Conservation (phyloP, 352 stramenopile genomes). For the Phytophthora palmivora region DNA sequence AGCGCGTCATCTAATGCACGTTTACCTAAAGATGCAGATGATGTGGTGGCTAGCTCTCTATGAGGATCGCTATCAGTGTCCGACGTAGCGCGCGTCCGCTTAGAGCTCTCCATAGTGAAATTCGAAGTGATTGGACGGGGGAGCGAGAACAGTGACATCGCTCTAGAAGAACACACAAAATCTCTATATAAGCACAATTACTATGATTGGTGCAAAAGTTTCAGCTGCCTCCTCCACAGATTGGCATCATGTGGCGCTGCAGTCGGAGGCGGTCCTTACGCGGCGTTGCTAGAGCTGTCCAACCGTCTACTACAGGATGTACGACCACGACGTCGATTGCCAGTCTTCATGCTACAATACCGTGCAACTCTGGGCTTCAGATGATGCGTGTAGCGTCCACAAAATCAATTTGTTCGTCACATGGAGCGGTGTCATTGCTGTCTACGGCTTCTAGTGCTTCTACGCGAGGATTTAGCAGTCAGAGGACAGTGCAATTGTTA, state of each 20-base stretch:
- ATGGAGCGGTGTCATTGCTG: constrained; percentile 2
- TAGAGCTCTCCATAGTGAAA: constrained; percentile 29
- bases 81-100: constrained; percentile 31
- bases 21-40: constrained; percentile 11
- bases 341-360: neutral
- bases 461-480: constrained; percentile 8
- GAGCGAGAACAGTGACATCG: constrained; percentile 55
- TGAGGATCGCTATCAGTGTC: constrained; percentile 19
- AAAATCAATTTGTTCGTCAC: constrained; percentile 5
- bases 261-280: constrained; percentile 32
- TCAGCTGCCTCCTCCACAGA: constrained; percentile 10
- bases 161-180: constrained; percentile 25
- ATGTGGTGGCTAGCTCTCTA: neutral
- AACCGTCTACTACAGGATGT: neutral
- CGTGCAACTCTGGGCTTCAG: constrained; percentile 6
- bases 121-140: constrained; percentile 35
- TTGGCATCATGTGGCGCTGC: constrained; percentile 36
- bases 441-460: neutral
- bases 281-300: constrained; percentile 29
- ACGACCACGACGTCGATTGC: neutral
- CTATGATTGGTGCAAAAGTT: constrained; percentile 25
- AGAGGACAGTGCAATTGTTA: neutral
- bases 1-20: constrained; percentile 15
- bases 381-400: constrained; percentile 1
- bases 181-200: constrained; percentile 3